Percentiles rank a stretch among this genome's conserved stretches.
These are phyloP conservation scores for Phytophthora sojae DNA, from an alignment of 352 stramenopile species.

Conservation along the genomic window DNA sequence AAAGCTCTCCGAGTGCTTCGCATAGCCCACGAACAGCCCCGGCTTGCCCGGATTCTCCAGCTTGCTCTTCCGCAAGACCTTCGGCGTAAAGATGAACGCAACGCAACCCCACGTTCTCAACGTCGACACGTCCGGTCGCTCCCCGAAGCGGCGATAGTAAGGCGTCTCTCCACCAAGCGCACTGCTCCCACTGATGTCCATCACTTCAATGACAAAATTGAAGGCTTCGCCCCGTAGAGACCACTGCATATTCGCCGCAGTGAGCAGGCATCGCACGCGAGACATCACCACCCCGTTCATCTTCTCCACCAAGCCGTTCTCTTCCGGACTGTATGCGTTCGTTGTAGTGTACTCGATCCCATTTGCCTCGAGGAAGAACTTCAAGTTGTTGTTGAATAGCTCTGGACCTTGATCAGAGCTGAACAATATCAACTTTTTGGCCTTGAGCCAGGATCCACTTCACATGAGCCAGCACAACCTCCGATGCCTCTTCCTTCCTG, in stretches of 20 bases:
- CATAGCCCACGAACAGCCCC: background rate
- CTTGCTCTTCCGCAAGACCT: background rate
- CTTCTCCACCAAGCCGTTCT: conserved; percentile 10
- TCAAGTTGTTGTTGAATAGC: background rate
- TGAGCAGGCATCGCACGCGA: background rate
- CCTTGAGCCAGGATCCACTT: no score
- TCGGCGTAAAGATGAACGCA: background rate
- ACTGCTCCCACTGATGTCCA: background rate
- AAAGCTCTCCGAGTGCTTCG: background rate
- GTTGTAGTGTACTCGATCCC: conserved; percentile 3
- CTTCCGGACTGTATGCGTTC: conserved; percentile 5
- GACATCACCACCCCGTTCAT: conserved; percentile 10
- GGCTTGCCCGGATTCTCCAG: background rate
- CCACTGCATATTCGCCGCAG: background rate
- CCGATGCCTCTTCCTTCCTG: no score
- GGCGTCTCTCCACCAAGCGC: background rate
- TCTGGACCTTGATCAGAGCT: conserved; percentile 1
- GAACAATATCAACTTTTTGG: no score
- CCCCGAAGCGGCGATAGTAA: background rate
- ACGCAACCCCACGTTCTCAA: background rate
- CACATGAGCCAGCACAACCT: no score
- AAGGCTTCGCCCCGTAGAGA: background rate
- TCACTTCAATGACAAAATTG: background rate
- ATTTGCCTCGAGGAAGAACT: background rate
- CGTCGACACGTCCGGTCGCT: background rate